A percentile compares a stretch with the other conserved stretches of the same genome.
Evolutionary conservation across 2,329 filamentous ascomycete species (phyloP).

Genomic region (Uncinocarpus reesii): DNA sequence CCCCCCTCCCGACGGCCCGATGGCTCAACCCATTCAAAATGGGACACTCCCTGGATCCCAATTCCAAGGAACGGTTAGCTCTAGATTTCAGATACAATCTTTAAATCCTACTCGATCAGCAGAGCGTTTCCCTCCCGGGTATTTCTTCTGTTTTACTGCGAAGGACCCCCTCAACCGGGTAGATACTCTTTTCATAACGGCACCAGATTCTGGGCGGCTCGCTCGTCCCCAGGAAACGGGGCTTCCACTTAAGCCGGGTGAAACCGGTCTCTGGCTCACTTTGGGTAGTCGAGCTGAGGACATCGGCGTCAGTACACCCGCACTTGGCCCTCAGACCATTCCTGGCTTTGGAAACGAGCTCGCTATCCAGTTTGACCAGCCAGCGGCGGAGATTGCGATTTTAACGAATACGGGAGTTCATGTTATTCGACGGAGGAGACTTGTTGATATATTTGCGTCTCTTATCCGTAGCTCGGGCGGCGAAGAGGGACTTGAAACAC

Average conservation of each 20-base stretch:
- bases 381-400: constrained; percentile 73
- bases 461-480: constrained; percentile 63
- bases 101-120: constrained; percentile 34
- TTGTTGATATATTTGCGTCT: constrained; percentile 86
- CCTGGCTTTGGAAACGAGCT: constrained; percentile 88
- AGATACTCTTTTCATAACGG: constrained; percentile 70
- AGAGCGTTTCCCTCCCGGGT: constrained; percentile 66
- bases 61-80: constrained; percentile 33
- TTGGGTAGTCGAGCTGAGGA: constrained; percentile 66
- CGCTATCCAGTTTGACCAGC: constrained; percentile 85
- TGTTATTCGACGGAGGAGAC: constrained; percentile 66
- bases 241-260: constrained; percentile 55
- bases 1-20: constrained; percentile 49
- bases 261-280: constrained; percentile 70
- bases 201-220: constrained; percentile 81
- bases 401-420: constrained; percentile 87
- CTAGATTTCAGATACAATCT: constrained; percentile 41
- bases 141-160: constrained; percentile 75
- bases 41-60: constrained; percentile 19
- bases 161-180: constrained; percentile 49
- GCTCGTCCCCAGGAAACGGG: constrained; percentile 45
- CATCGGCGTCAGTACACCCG: constrained; percentile 65
- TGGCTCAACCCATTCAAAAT: constrained; percentile 23
- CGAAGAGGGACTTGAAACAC: constrained; percentile 64
- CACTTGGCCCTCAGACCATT: constrained; percentile 56